A percentile compares a stretch with the other conserved stretches of the same genome.
phyloP scores from a whole-genome alignment of 148 eudicot genomes.

The Chenopodium berlandieri region DNA sequence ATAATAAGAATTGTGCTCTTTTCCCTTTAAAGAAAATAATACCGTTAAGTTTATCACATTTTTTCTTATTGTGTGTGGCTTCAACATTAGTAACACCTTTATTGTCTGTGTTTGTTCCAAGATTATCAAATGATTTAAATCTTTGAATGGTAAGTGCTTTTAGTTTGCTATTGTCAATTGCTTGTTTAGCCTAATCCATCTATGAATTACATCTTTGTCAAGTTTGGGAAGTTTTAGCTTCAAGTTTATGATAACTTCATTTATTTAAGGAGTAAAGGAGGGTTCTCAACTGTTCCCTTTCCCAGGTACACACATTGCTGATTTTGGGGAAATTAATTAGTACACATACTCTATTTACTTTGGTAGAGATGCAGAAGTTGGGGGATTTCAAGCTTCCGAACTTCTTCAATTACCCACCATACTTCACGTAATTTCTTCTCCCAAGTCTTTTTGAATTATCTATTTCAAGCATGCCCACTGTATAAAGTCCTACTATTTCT shows the following conservation, averaged over 20 bases:
- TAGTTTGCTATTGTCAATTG: not conserved
- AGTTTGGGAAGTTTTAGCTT: not conserved
- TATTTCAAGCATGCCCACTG: not conserved
- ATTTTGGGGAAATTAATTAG: not conserved
- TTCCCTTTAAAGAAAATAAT: not conserved
- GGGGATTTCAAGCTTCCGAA: constrained; percentile 92
- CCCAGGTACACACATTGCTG: not conserved
- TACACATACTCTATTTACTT: not conserved
- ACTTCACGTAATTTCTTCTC: constrained; percentile 67
- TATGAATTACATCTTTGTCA: not conserved
- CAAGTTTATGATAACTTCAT: not conserved
- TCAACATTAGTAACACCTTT: too few species aligned
- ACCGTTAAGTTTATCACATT: not conserved
- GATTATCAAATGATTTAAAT: not conserved
- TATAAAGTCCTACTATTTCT: too few species aligned
- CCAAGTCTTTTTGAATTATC: not conserved
- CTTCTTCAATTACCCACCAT: constrained; percentile 95
- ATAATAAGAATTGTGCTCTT: not conserved
- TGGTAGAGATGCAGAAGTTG: constrained; percentile 65
- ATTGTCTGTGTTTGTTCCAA: not conserved
- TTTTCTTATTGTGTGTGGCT: not conserved
- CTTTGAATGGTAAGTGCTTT: not conserved
- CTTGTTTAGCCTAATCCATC: not conserved
- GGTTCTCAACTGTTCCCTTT: not conserved
- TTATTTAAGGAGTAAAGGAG: not conserved